These are phyloP conservation scores for Dothideomycetes sp. DNA, from an alignment of 2,329 filamentous ascomycete genomes.

Conservation along the genomic window DNA sequence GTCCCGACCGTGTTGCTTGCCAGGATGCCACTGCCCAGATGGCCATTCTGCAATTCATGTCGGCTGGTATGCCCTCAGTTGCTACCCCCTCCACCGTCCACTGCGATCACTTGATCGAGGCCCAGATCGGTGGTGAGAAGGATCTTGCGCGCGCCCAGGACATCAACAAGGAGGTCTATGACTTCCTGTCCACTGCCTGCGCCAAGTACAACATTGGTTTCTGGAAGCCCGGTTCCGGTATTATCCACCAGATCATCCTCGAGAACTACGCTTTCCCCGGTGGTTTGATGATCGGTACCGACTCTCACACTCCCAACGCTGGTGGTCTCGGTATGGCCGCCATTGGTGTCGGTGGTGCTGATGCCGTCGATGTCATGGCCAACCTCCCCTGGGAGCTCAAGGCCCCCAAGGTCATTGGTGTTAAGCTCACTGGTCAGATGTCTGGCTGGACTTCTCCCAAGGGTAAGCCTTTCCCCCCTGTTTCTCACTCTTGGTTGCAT, in stretches of 20 bases:
- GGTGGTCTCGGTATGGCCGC: constrained; percentile 92
- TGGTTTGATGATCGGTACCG: constrained; percentile 93
- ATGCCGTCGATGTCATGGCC: constrained; percentile 97
- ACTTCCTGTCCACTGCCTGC: constrained; percentile 87
- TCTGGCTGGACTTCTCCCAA: constrained; percentile 91
- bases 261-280: constrained; percentile 99
- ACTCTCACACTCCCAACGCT: constrained; percentile 95
- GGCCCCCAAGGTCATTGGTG: constrained; percentile 93
- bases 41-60: constrained; percentile 99
- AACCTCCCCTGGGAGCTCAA: constrained; percentile 96
- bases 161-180: constrained; percentile 99
- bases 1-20: constrained; percentile 95
- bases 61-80: constrained; percentile 88
- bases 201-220: constrained; percentile 99
- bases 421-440: constrained; percentile 83
- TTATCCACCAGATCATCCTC: constrained; percentile 96
- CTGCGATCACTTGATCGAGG: constrained; percentile 99
- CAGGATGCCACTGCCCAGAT: constrained; percentile 99
- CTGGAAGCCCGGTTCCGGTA: constrained; percentile 97
- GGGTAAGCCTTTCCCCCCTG: constrained; percentile 49
- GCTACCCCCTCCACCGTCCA: constrained; percentile 93
- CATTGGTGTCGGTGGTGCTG: constrained; percentile 95
- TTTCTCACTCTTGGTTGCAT: neutral
- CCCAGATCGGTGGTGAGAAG: constrained; percentile 84
- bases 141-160: constrained; percentile 83